These are phyloP conservation scores for Neonectria neomacrospora DNA, from an alignment of 2,329 filamentous ascomycete genomes.

Conservation along the genomic window DNA sequence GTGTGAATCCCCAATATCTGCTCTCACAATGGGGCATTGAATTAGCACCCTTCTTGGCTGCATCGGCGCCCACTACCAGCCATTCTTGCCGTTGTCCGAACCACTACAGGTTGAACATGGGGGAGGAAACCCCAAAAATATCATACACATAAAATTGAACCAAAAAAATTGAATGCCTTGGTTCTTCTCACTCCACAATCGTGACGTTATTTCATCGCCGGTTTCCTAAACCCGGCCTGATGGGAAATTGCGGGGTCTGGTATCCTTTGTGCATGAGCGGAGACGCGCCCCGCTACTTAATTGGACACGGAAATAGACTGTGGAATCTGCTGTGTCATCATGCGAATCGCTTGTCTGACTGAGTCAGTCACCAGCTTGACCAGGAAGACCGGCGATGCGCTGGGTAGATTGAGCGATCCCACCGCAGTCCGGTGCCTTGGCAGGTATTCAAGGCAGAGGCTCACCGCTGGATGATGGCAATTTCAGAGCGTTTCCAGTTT, in stretches of 20 bases:
- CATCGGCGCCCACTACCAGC: not conserved
- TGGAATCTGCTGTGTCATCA: not conserved
- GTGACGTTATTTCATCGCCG: not conserved
- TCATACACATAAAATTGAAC: no score
- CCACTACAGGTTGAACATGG: no score
- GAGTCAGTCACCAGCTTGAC: not conserved
- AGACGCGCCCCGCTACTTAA: not conserved
- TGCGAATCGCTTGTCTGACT: not conserved
- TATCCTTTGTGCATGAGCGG: not conserved
- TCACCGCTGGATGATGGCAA: not conserved
- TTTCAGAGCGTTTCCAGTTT: not conserved
- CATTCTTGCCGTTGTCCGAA: no score
- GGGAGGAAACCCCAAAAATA: no score
- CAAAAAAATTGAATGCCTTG: not conserved
- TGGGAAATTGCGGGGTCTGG: not conserved
- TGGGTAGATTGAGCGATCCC: not conserved
- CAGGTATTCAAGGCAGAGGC: not conserved
- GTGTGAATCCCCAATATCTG: not conserved
- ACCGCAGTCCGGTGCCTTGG: constrained; percentile 1
- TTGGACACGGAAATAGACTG: not conserved
- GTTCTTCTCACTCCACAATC: not conserved
- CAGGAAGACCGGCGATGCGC: not conserved
- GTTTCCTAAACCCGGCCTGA: not conserved
- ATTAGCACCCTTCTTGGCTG: not conserved
- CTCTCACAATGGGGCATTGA: not conserved